Percentiles rank a stretch among this genome's conserved stretches.
phyloP scores from a whole-genome alignment of 164 flowering plant genomes.

The Chimonanthus salicifolius region DNA sequence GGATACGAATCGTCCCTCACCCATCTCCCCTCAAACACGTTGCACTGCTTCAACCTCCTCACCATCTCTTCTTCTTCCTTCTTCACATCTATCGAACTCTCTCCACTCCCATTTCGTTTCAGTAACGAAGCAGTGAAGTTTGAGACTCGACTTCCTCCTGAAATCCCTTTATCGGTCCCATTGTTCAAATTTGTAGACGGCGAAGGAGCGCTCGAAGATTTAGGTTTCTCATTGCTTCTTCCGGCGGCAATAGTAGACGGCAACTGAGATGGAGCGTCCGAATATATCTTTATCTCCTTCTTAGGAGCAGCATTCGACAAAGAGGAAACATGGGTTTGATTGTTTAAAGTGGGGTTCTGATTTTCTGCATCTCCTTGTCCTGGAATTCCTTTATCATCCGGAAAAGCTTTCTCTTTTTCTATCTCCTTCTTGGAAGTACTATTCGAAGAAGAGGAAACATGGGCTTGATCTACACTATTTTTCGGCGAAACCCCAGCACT shows the following conservation, averaged over 20 bases:
- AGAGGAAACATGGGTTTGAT: neutral
- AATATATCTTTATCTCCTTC: neutral
- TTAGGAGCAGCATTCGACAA: neutral
- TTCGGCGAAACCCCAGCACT: neutral
- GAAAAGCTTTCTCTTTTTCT: neutral
- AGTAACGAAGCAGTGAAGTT: conserved; percentile 38
- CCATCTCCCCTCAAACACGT: conserved; percentile 84
- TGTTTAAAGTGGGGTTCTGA: neutral
- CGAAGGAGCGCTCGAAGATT: no score
- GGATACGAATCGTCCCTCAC: conserved; percentile 82
- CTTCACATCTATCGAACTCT: conserved; percentile 14
- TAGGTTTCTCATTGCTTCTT: neutral
- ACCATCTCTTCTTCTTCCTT: conserved; percentile 23
- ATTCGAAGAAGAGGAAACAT: neutral
- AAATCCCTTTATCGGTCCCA: neutral
- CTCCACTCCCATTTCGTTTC: conserved; percentile 10
- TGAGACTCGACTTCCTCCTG: conserved; percentile 4
- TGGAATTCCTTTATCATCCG: neutral
- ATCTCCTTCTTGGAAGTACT: no score
- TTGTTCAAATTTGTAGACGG: no score
- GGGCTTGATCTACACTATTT: neutral
- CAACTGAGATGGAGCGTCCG: neutral
- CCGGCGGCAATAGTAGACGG: neutral
- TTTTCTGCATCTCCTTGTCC: neutral
- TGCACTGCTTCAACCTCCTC: conserved; percentile 46